Evolutionary conservation across 208 protist species (phyloP), one percentile per base, ranked within the genome.

Genomic region (Herpetomonas muscarum): DNA sequence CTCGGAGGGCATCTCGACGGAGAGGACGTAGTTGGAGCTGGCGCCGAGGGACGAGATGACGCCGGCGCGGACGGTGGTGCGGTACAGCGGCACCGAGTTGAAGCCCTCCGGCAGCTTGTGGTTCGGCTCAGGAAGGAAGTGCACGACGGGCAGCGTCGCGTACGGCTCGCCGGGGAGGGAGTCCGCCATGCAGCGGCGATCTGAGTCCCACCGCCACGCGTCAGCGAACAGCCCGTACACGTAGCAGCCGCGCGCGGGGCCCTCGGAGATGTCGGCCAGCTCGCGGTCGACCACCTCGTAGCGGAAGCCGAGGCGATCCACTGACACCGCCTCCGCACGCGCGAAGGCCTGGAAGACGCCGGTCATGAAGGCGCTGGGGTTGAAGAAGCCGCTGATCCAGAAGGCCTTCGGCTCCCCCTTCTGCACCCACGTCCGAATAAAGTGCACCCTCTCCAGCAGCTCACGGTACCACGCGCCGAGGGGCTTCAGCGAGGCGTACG

Each of bases 321-420:
- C 98, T 25, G 97, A 96, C 10, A 99, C 79, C 22, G 79, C 70
- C 70, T 98, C 92, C 34, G 94, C 85, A 31, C 98, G 87, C 15
- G 98, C 97, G 70, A 96, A 96, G 57, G 94, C 79, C 63, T 99
- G 97, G 47, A 97, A 93, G 24, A 91, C 82, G 58, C 96, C 98
- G 6, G 98, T 99, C 76, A 99, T 93, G 76, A 99, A 99, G 32
- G 93, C 97, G 75, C 98, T 98, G 37, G 97, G 97, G 82, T 98
- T 99, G 82, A 98, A 99, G 75, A 99, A 98, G 34, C 96, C 96
- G 32, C 90, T 83, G 29, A 99, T 81, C 95, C 95, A 98, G 77
- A 97, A 99, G 24, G 79, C 78, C 17, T 49, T 74, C 34, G 98
- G 97, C 61, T 92, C 77, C 1, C 97, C 98, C 31, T 90, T 78